phyloP scores from a whole-genome alignment of 2,329 filamentous ascomycete genomes.

The Aurifilum marmelostoma region DNA sequence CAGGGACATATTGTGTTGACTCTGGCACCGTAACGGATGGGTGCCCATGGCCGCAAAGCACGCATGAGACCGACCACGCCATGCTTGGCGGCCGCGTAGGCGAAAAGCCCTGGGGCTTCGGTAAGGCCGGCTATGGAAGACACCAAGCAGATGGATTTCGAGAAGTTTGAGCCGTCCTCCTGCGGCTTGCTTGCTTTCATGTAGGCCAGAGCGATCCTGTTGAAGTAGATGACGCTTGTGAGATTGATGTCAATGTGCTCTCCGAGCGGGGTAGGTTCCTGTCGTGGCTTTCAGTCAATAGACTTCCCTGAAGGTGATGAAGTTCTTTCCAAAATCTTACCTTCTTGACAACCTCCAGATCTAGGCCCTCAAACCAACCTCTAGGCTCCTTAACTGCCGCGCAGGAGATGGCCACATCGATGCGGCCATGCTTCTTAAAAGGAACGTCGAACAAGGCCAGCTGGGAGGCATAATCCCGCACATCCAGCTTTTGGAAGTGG shows the following conservation, averaged over 20 bases:
- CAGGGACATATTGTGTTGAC: constrained; percentile 53
- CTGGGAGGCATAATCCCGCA: constrained; percentile 49
- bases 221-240: constrained; percentile 49
- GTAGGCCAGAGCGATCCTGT: constrained; percentile 53
- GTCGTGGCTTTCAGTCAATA: neutral
- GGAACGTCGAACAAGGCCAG: constrained; percentile 51
- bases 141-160: constrained; percentile 36
- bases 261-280: constrained; percentile 40
- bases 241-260: constrained; percentile 51
- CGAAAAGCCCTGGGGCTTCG: constrained; percentile 49
- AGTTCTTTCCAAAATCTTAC: constrained; percentile 32
- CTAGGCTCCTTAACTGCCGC: constrained; percentile 48
- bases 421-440: constrained; percentile 45
- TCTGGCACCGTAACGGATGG: constrained; percentile 41
- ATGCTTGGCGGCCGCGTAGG: constrained; percentile 53
- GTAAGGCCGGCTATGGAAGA: constrained; percentile 52
- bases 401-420: constrained; percentile 53
- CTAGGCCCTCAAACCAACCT: constrained; percentile 49
- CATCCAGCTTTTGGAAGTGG: constrained; percentile 48
- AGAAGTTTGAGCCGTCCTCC: constrained; percentile 2
- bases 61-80: constrained; percentile 55
- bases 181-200: constrained; percentile 41
- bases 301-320: neutral
- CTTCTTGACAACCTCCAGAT: constrained; percentile 46
- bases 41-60: constrained; percentile 41